These are phyloP conservation scores for Sugiyamaella xylanicola DNA, from an alignment of 1,139 yeast genomes.

Conservation along the genomic window DNA sequence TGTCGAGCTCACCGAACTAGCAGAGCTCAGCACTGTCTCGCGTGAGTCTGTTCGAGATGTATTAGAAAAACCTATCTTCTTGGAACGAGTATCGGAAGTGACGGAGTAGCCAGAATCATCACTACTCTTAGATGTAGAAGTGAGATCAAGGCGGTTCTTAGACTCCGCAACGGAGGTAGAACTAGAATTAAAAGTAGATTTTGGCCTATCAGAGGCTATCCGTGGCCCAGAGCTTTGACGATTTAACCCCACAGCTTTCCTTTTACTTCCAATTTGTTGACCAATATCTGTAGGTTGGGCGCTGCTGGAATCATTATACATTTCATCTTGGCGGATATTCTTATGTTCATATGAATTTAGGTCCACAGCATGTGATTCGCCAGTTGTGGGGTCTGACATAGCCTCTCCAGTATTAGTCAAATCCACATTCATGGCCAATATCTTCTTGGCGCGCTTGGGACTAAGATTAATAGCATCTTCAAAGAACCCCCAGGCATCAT, in stretches of 20 bases:
- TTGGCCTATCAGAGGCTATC: too few relatives aligned
- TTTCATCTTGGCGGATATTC: too few relatives aligned
- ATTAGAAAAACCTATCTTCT: neutral
- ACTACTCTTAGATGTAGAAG: neutral
- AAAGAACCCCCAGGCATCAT: constrained; percentile 18
- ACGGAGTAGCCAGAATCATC: neutral
- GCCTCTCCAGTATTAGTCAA: neutral
- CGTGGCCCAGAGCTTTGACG: too few relatives aligned
- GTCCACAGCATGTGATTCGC: too few relatives aligned
- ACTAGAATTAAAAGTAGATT: too few relatives aligned
- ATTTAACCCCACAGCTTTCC: too few relatives aligned
- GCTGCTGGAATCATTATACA: too few relatives aligned
- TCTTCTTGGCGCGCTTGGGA: constrained; percentile 3
- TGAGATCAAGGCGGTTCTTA: too few relatives aligned
- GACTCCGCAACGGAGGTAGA: too few relatives aligned
- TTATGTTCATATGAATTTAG: too few relatives aligned
- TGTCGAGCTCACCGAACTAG: neutral
- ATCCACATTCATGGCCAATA: constrained; percentile 3
- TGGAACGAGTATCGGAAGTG: neutral
- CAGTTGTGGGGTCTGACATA: neutral
- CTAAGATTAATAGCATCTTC: constrained; percentile 8
- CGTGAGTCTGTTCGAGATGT: neutral
- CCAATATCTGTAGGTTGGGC: too few relatives aligned
- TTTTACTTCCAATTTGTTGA: too few relatives aligned
- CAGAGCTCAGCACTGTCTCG: neutral